A percentile compares a stretch with the other conserved stretches of the same genome.
Evolutionary conservation across 1,284 basidiomycete species (phyloP).

Genomic region (Cryptococcus sp.): DNA sequence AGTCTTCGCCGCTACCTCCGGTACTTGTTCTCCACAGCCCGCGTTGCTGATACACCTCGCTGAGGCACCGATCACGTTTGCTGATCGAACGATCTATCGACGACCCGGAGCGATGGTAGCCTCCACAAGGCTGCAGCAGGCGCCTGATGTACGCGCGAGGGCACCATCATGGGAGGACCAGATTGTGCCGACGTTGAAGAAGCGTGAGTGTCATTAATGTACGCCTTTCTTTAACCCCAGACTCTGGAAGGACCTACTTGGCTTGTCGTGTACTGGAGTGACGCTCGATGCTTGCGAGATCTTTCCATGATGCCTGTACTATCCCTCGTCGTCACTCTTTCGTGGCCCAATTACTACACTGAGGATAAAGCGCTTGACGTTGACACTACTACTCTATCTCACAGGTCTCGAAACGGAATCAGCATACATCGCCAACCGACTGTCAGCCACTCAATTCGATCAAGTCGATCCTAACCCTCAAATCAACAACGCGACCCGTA

Average conservation of each 20-base stretch:
- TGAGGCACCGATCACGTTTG: no score
- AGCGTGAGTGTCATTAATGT: conserved; percentile 40
- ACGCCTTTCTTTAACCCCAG: no score
- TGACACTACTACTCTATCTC: background rate
- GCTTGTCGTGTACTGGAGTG: background rate
- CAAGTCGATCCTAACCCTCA: background rate
- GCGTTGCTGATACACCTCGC: no score
- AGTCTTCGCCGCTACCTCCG: no score
- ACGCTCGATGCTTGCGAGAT: background rate
- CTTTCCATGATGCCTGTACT: background rate
- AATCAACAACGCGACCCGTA: background rate
- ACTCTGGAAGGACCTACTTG: background rate
- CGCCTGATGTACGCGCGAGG: background rate
- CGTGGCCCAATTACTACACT: background rate
- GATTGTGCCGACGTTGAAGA: conserved; percentile 34
- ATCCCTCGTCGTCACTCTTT: background rate
- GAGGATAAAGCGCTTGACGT: background rate
- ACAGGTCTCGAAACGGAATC: conserved; percentile 37
- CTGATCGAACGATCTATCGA: no score
- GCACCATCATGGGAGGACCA: conserved; percentile 33
- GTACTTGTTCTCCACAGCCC: no score
- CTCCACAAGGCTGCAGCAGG: no score
- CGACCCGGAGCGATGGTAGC: no score
- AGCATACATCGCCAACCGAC: conserved; percentile 28
- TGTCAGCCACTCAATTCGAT: conserved; percentile 26